Conservation (phyloP, 139 green algal genomes). For the Coelastrella sp. region DNA sequence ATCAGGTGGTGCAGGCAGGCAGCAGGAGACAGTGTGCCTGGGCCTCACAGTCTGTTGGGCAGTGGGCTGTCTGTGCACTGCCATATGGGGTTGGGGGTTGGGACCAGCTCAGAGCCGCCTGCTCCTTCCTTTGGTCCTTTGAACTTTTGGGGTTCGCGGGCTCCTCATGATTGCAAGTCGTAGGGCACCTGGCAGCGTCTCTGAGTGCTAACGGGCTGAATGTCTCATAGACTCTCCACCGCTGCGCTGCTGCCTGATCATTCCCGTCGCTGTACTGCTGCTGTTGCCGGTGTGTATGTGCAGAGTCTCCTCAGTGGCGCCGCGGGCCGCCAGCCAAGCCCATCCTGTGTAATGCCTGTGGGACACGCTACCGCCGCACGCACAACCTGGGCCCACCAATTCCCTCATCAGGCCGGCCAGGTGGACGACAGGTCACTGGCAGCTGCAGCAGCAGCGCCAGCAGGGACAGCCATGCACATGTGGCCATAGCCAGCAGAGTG, state of each 20-base stretch:
- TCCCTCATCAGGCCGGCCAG: slow-evolving; percentile 12
- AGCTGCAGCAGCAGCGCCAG: neutral
- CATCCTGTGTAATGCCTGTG: slow-evolving; percentile 83
- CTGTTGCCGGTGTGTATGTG: neutral
- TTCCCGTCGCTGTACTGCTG: neutral
- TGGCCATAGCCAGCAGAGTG: neutral
- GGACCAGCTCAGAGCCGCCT: no score
- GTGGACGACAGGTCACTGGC: neutral
- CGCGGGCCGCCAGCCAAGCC: slow-evolving; percentile 68
- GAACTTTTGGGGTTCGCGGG: no score
- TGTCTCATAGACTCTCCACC: no score
- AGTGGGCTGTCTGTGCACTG: no score
- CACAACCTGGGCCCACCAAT: slow-evolving; percentile 54
- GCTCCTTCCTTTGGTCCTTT: no score
- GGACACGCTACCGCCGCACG: slow-evolving; percentile 68
- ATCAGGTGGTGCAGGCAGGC: neutral
- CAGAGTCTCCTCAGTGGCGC: slow-evolving; percentile 73
- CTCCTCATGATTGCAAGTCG: no score
- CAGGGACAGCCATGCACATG: neutral
- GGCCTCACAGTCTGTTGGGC: neutral
- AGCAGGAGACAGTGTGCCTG: neutral
- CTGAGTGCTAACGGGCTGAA: no score
- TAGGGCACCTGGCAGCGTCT: no score
- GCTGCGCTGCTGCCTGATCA: neutral
- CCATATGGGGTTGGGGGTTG: no score